phyloP scores from a whole-genome alignment of 805 yeast species.

The Ogataea pilisensis region DNA sequence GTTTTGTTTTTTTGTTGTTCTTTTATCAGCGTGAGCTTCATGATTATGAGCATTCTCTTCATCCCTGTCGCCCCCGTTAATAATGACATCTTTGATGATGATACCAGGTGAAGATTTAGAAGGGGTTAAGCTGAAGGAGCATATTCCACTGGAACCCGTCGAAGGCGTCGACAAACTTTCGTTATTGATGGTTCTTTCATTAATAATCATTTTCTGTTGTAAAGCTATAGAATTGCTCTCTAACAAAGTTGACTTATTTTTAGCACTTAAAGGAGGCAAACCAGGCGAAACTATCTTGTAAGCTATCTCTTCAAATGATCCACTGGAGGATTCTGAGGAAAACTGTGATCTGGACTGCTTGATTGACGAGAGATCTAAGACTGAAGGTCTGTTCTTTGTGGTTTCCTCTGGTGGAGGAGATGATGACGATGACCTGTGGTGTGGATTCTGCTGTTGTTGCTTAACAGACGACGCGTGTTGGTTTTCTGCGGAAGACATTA shows the following conservation, averaged over 20 bases:
- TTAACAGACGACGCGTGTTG: too few species aligned
- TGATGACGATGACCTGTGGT: too few species aligned
- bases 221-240: slow-evolving; percentile 20
- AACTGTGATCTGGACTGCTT: slow-evolving; percentile 2
- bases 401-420: background rate
- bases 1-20: background rate
- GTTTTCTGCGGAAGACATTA: too few species aligned
- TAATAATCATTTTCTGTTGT: slow-evolving; percentile 21
- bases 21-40: background rate
- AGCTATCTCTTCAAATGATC: slow-evolving; percentile 7
- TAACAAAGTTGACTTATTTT: slow-evolving; percentile 13
- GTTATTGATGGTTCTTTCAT: slow-evolving; percentile 4
- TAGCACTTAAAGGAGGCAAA: slow-evolving; percentile 20
- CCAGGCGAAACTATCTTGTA: slow-evolving; percentile 23
- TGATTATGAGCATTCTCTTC: background rate
- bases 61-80: background rate
- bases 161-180: background rate
- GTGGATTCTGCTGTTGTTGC: too few species aligned
- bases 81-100: background rate
- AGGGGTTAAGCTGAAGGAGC: slow-evolving; percentile 2
- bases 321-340: background rate
- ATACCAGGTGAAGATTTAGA: background rate
- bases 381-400: slow-evolving; percentile 7
- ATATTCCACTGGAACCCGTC: background rate
- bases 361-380: slow-evolving; percentile 11